Evolutionary conservation across 139 green algal genomes (phyloP).

Genomic region (Micractinium conductrix): DNA sequence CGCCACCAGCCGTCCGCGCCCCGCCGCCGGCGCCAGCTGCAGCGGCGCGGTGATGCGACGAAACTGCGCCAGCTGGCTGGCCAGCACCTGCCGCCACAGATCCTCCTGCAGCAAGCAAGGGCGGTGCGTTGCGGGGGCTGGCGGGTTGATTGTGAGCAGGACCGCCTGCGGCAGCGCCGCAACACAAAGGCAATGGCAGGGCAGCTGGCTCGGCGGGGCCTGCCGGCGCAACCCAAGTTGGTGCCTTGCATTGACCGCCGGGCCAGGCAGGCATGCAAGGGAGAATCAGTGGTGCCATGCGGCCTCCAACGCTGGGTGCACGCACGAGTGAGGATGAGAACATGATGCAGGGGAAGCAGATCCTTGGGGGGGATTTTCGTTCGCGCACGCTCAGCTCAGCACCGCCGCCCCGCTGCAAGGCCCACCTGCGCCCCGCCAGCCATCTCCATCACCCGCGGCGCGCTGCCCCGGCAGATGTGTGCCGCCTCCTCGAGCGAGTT

Average conservation of each 20-base stretch:
- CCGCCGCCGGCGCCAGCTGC: slow-evolving; percentile 23
- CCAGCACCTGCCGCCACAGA: slow-evolving; percentile 21
- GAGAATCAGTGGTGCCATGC: too few species aligned
- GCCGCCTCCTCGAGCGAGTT: slow-evolving; percentile 71
- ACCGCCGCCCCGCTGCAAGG: slow-evolving; percentile 1
- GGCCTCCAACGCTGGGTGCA: too few species aligned
- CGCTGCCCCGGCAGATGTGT: slow-evolving; percentile 53
- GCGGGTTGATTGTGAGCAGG: neutral
- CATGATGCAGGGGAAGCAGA: too few species aligned
- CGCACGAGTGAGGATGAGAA: too few species aligned
- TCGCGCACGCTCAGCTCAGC: slow-evolving; percentile 25
- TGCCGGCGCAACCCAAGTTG: neutral
- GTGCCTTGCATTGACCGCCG: neutral
- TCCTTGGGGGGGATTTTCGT: neutral
- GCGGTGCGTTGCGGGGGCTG: neutral
- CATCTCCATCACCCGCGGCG: slow-evolving; percentile 66
- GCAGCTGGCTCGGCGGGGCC: neutral
- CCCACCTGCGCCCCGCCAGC: slow-evolving; percentile 42
- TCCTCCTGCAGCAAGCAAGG: neutral
- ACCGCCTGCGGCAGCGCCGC: neutral
- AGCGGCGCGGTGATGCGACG: neutral
- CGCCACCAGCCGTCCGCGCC: slow-evolving; percentile 18
- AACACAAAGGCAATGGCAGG: neutral
- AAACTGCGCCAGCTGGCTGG: slow-evolving; percentile 7
- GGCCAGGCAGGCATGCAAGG: too few species aligned